Percentiles rank a stretch among this genome's conserved stretches.
Conservation (phyloP, 2,329 filamentous ascomycete species). For the Penicillium sp. region DNA sequence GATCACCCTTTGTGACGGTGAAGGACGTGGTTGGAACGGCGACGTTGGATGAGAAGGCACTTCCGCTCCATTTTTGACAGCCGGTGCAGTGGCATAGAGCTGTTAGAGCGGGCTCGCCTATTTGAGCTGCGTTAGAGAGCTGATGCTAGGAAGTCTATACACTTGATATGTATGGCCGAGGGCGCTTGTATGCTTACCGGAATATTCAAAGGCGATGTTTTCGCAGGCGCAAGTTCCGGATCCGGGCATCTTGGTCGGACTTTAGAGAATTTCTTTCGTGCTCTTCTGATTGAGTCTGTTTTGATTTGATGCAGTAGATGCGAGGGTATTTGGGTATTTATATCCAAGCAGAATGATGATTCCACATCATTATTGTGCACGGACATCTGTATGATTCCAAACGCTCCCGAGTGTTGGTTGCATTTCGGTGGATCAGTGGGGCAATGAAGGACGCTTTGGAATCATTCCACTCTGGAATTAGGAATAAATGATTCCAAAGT, state of each 20-base stretch:
- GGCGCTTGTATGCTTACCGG: not conserved
- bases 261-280: too few species aligned
- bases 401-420: too few species aligned
- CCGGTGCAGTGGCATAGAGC: not conserved
- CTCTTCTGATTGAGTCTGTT: too few species aligned
- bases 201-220: not conserved
- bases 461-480: too few species aligned
- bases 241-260: not conserved
- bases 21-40: not conserved
- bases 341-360: not conserved
- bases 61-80: not conserved
- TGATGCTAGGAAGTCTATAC: not conserved
- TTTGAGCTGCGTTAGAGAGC: not conserved
- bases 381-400: too few species aligned
- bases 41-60: not conserved
- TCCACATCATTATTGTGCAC: not conserved
- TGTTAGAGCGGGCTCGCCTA: not conserved
- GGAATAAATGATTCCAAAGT: too few species aligned
- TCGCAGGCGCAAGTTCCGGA: not conserved
- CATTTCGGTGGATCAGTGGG: too few species aligned
- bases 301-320: not conserved
- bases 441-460: not conserved
- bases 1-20: not conserved
- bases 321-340: not conserved
- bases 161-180: too few species aligned